phyloP scores from a whole-genome alignment of 1,139 yeast species.

The Taiozyma onychis region DNA sequence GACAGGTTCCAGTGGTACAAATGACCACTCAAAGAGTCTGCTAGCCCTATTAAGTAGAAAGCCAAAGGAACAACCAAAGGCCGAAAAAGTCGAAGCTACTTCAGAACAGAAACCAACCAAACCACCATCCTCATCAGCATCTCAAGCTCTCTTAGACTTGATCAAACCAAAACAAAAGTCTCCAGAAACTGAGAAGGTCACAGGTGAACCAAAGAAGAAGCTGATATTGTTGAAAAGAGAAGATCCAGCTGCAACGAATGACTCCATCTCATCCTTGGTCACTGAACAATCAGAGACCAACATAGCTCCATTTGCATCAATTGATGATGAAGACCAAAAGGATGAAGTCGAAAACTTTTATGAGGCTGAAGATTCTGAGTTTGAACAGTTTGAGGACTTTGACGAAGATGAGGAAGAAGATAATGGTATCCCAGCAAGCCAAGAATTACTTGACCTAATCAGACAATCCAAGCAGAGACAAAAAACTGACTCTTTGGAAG shows the following conservation, averaged over 20 bases:
- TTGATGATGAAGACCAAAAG: neutral
- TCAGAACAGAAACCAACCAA: neutral
- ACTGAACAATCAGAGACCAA: neutral
- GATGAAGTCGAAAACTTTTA: neutral
- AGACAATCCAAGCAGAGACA: constrained; percentile 10
- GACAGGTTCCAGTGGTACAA: neutral
- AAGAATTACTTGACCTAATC: constrained; percentile 17
- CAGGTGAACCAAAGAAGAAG: neutral
- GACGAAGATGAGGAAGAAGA: constrained; percentile 3
- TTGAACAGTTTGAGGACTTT: neutral
- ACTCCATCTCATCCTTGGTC: neutral
- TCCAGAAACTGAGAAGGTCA: neutral
- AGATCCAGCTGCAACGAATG: neutral
- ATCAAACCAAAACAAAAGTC: constrained; percentile 2
- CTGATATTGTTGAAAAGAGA: neutral
- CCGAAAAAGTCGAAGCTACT: neutral
- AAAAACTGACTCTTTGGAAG: constrained; percentile 16
- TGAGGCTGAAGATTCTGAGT: neutral
- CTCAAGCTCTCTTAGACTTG: constrained; percentile 6
- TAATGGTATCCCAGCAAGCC: constrained; percentile 13
- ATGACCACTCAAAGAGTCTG: constrained; percentile 12
- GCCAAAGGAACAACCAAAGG: constrained; percentile 8
- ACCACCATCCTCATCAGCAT: constrained; percentile 1
- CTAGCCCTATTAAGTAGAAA: constrained; percentile 16
- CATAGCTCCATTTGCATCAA: neutral